Percentiles rank a stretch among this genome's conserved stretches.
Evolutionary conservation across 2,329 filamentous ascomycete genomes (phyloP).

Genomic region (Tolypocladium guangdongense): DNA sequence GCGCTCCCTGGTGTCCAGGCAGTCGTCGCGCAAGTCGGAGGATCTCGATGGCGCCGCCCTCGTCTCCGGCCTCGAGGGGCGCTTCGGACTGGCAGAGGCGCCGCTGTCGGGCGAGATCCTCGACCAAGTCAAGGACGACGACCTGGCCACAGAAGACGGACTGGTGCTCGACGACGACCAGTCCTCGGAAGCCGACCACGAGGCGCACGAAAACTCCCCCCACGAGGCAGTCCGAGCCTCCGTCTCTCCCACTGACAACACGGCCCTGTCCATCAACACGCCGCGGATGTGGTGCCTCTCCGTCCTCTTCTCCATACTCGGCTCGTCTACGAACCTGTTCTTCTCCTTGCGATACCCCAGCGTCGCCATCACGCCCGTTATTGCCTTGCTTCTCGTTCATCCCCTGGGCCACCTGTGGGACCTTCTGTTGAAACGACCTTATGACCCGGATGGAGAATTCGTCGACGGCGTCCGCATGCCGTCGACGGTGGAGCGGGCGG

Average conservation of each 20-base stretch:
- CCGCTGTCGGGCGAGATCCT: constrained; percentile 34
- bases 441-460: constrained; percentile 38
- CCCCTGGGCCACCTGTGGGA: constrained; percentile 77
- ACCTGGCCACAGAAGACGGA: constrained; percentile 24
- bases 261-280: constrained; percentile 70
- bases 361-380: constrained; percentile 80
- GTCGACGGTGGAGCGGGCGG: constrained; percentile 8
- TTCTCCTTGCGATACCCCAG: constrained; percentile 86
- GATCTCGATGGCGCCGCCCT: constrained; percentile 40
- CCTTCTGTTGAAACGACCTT: constrained; percentile 52
- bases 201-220: constrained; percentile 58
- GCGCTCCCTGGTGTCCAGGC: constrained; percentile 19
- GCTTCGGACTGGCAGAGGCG: constrained; percentile 39
- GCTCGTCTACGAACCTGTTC: constrained; percentile 77
- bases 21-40: constrained; percentile 29
- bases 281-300: constrained; percentile 80
- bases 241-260: constrained; percentile 65
- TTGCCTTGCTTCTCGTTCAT: constrained; percentile 74
- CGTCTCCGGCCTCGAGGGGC: constrained; percentile 41
- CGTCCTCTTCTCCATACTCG: constrained; percentile 68
- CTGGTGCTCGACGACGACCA: constrained; percentile 25
- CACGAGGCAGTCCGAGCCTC: constrained; percentile 74
- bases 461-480: constrained; percentile 33
- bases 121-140: constrained; percentile 29
- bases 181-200: constrained; percentile 32